Conservation (phyloP, 176 grass and related monocot genomes). For the Luzula sylvatica region DNA sequence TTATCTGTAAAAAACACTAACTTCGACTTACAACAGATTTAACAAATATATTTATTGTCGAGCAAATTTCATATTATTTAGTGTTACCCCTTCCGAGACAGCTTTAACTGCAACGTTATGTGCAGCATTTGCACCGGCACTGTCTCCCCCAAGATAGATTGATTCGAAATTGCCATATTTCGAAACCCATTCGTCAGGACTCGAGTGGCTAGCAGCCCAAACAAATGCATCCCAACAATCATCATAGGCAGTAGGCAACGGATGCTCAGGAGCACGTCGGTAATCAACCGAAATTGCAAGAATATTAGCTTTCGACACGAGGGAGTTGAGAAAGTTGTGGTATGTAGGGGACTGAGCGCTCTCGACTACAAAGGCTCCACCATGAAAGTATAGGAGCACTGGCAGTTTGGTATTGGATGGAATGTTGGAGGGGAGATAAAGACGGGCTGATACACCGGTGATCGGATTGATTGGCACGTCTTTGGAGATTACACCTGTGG, state of each 20-base stretch:
- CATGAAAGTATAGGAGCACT: slow-evolving; percentile 44
- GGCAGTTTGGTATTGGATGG: slow-evolving; percentile 11
- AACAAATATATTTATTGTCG: no score
- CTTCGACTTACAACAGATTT: background rate
- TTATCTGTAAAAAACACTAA: slow-evolving; percentile 26
- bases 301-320: slow-evolving; percentile 22
- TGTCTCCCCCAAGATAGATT: slow-evolving; percentile 49
- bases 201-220: slow-evolving; percentile 22
- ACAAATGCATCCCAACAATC: slow-evolving; percentile 43
- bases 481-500: slow-evolving; percentile 21
- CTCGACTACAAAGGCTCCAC: slow-evolving; percentile 41
- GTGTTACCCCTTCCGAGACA: background rate
- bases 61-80: background rate
- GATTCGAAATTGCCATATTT: slow-evolving; percentile 34
- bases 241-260: slow-evolving; percentile 40
- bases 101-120: slow-evolving; percentile 35
- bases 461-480: slow-evolving; percentile 14
- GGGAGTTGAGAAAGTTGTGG: slow-evolving; percentile 32
- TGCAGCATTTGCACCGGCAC: slow-evolving; percentile 51
- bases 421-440: slow-evolving; percentile 16
- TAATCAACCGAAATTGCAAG: slow-evolving; percentile 49
- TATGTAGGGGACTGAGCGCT: slow-evolving; percentile 7
- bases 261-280: slow-evolving; percentile 58
- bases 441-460: slow-evolving; percentile 14
- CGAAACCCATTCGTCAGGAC: slow-evolving; percentile 37